These are phyloP conservation scores for Trametes cinnabarina DNA, from an alignment of 768 basidiomycete species.

Conservation along the genomic window DNA sequence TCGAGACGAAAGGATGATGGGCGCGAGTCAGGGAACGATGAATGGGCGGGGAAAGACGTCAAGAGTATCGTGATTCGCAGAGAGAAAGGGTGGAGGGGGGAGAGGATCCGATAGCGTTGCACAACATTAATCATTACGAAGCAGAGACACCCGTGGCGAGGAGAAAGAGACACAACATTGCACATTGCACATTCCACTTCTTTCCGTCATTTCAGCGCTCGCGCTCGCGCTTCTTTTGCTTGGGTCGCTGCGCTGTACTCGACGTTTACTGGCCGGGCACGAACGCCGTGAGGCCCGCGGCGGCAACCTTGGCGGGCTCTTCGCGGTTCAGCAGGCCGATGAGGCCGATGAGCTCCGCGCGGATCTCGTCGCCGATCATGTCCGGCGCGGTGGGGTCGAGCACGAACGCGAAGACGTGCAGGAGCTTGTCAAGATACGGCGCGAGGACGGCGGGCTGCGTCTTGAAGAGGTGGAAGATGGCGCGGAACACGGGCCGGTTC, in stretches of 20 bases:
- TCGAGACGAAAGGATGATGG: neutral
- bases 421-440: slow-evolving; percentile 74
- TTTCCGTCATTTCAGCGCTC: neutral
- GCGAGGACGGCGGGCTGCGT: slow-evolving; percentile 67
- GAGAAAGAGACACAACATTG: slow-evolving; percentile 3
- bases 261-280: slow-evolving; percentile 31
- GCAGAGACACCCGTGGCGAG: slow-evolving; percentile 1
- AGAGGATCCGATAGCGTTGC: slow-evolving; percentile 11
- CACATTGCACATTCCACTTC: slow-evolving; percentile 1
- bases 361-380: slow-evolving; percentile 78
- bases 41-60: neutral
- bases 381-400: slow-evolving; percentile 73
- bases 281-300: slow-evolving; percentile 64
- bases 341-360: slow-evolving; percentile 72
- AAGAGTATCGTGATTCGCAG: neutral
- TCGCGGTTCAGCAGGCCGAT: slow-evolving; percentile 69
- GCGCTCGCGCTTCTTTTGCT: neutral
- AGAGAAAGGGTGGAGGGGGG: neutral
- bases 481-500: slow-evolving; percentile 85
- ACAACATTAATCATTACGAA: slow-evolving; percentile 14
- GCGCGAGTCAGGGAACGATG: neutral
- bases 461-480: slow-evolving; percentile 85
- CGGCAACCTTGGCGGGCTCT: slow-evolving; percentile 76
- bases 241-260: too few species aligned
- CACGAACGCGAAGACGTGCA: slow-evolving; percentile 77